Conservation (phyloP, 495 filamentous ascomycete species). For the Penicillium cinerascens region DNA sequence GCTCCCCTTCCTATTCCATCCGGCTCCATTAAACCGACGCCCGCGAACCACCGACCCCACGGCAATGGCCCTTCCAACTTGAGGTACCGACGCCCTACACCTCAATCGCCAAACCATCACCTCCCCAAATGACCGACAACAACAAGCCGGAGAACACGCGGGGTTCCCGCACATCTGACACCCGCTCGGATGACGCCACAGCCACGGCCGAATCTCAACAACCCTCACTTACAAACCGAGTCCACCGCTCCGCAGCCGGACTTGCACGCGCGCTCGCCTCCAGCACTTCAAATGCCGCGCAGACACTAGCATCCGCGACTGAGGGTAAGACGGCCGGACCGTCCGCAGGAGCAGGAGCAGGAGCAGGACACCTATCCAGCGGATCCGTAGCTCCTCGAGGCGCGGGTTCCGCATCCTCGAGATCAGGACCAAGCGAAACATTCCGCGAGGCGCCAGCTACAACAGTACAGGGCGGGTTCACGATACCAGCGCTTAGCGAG, state of each 20-base stretch:
- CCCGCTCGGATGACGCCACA: constrained; percentile 1
- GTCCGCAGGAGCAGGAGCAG: background rate
- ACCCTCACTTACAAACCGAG: constrained; percentile 31
- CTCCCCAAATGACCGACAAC: constrained; percentile 2
- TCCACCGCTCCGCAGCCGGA: constrained; percentile 37
- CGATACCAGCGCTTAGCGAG: constrained; percentile 23
- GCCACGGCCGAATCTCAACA: background rate
- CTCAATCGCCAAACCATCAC: background rate
- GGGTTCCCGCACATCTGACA: constrained; percentile 13
- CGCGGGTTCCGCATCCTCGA: background rate
- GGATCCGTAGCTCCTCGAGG: background rate
- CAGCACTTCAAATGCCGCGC: constrained; percentile 17
- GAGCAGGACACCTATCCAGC: background rate
- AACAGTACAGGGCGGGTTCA: constrained; percentile 16
- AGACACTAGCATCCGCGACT: constrained; percentile 23
- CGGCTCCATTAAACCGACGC: constrained; percentile 11
- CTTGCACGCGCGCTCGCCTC: constrained; percentile 32
- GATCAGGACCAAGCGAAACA: constrained; percentile 2
- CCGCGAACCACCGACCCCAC: background rate
- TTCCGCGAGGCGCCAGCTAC: constrained; percentile 13
- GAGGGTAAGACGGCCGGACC: constrained; percentile 20
- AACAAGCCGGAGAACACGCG: constrained; percentile 23
- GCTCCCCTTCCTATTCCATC: constrained; percentile 19
- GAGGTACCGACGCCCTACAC: no score
- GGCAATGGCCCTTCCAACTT: background rate